Conservation (phyloP, 192 early-diverging fungal genomes). For the Funneliformis mosseae region DNA sequence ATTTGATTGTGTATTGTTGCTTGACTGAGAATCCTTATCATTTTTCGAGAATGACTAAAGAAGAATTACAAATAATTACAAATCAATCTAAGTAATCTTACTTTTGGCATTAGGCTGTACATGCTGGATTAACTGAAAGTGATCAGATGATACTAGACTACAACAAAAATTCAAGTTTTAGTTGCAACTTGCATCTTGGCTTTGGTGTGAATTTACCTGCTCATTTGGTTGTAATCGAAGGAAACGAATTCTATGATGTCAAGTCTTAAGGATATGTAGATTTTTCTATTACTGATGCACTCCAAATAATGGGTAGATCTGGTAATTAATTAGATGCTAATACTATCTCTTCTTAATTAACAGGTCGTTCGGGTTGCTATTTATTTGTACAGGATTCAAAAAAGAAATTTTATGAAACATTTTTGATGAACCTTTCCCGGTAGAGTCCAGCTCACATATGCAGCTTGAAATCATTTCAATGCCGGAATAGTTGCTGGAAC, state of each 20-base stretch:
- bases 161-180: slow-evolving; percentile 93
- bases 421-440: slow-evolving; percentile 94
- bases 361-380: slow-evolving; percentile 83
- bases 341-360: neutral
- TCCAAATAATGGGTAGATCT: slow-evolving; percentile 99
- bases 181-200: slow-evolving; percentile 95
- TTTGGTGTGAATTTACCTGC: slow-evolving; percentile 98
- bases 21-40: slow-evolving; percentile 90
- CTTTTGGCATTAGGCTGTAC: slow-evolving; percentile 98
- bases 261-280: slow-evolving; percentile 90
- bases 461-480: slow-evolving; percentile 85
- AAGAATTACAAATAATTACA: slow-evolving; percentile 77
- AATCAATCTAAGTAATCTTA: slow-evolving; percentile 67
- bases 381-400: slow-evolving; percentile 95
- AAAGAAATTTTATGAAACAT: slow-evolving; percentile 98
- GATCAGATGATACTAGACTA: slow-evolving; percentile 88
- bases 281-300: slow-evolving; percentile 94
- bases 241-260: slow-evolving; percentile 96
- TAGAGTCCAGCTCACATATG: slow-evolving; percentile 78
- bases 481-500: slow-evolving; percentile 92
- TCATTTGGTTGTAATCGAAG: slow-evolving; percentile 96
- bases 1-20: slow-evolving; percentile 91
- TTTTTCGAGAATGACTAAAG: slow-evolving; percentile 85
- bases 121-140: slow-evolving; percentile 87
- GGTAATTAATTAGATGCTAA: slow-evolving; percentile 42